A percentile compares a stretch with the other conserved stretches of the same genome.
Evolutionary conservation across 2,329 filamentous ascomycete genomes (phyloP).

Genomic region (Arthroderma uncinatum): DNA sequence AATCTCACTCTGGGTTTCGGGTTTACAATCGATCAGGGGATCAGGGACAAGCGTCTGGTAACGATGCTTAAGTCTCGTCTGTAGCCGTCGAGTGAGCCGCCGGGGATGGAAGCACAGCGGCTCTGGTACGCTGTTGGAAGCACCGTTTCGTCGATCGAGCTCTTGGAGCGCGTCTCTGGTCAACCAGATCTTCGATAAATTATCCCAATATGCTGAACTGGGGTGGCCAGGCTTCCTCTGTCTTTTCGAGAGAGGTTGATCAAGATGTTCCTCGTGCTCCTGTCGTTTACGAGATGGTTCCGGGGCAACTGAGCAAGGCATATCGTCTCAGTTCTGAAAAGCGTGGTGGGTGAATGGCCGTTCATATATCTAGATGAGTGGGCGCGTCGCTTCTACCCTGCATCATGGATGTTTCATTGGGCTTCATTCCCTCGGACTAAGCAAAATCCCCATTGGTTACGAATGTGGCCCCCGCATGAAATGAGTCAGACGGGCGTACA

Average conservation of each 20-base stretch:
- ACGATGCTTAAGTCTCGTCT: conserved; percentile 8
- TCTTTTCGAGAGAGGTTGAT: background rate
- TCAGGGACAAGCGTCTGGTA: conserved; percentile 5
- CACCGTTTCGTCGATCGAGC: conserved; percentile 16
- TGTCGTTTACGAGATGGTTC: background rate
- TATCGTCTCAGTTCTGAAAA: background rate
- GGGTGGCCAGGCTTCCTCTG: background rate
- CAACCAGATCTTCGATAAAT: conserved; percentile 18
- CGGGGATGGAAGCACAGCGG: background rate
- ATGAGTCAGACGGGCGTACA: too few relatives aligned
- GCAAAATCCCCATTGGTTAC: too few relatives aligned
- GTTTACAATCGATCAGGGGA: background rate
- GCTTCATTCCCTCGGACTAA: too few relatives aligned
- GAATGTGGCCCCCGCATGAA: too few relatives aligned
- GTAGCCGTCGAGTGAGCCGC: conserved; percentile 10
- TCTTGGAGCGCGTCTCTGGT: conserved; percentile 18
- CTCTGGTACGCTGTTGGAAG: background rate
- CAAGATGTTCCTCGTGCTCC: background rate
- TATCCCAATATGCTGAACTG: conserved; percentile 16
- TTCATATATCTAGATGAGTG: too few relatives aligned
- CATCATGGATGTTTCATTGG: too few relatives aligned
- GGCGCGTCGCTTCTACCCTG: too few relatives aligned
- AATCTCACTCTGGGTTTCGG: conserved; percentile 6
- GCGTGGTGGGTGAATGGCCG: too few relatives aligned
- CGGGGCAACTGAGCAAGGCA: background rate